Base-by-base conservation (phyloP, 2,329 filamentous ascomycete genomes). In the Tolypocladium amazonense region DNA sequence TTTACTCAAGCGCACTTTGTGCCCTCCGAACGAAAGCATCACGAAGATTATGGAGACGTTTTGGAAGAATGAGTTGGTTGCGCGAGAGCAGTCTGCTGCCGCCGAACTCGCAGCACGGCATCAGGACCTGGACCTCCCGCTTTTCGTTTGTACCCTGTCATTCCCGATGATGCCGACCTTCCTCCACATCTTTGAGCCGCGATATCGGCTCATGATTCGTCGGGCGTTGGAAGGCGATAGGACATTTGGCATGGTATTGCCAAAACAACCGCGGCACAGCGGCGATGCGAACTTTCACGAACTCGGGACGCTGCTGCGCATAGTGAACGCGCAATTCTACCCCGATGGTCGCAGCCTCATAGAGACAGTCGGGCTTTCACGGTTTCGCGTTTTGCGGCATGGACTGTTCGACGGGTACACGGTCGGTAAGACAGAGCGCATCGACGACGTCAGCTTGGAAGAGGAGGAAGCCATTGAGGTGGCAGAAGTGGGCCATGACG, bases 141-240 rank as follows among this genome's bases (percentile, higher is more conserved):
- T 96, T 0, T 96, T 96, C 65, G 82, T 95, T 38, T 94, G 89
- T 73, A 91, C 90, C 0, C 74, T 95, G 11, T 83, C 90, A 0
- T 93, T 94, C 65, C 92, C 92, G 1, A 79, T 81, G 1, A 91
- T 93, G 84, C 90, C 88, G 0, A 92, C 90, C 0, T 94, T 94
- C 65, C 77, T 96, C 3, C 89, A 95, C 67, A 84, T 97, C n/a
- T 96, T 96, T 69, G 92, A 96, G 71, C 89, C 90, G n/a, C 83
- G 89, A 8, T 96, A 96, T 70, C 85, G 90, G 9, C 79, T 94
- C n/a, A 94, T 96, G 90, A 88, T 96, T 43, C 82, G 88, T 55
- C 84, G 91, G 41, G 88, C 85, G 0, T 77, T 95, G 58, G 88
- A 92, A 63, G 85, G 86, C 0, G 84, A 88, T 62, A 79, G 84